Base-by-base conservation (phyloP, 2,329 filamentous ascomycete genomes). In the Trichophyton schoenleinii region DNA sequence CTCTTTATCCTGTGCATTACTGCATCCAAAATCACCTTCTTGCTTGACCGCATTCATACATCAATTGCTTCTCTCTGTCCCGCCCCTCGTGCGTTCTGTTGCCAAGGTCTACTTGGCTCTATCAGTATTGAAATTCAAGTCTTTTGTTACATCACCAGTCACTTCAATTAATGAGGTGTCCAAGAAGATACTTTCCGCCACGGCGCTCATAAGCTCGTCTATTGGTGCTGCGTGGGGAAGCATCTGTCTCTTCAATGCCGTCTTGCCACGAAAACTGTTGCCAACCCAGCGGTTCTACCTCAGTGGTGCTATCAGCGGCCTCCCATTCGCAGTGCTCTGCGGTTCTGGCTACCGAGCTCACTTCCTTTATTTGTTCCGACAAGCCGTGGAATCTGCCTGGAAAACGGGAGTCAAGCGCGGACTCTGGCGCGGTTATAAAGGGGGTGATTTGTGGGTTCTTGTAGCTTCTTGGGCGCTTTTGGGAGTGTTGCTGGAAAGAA, bases 381-480 rank as follows among this genome's bases (percentile, higher is more conserved):
- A 86, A n/a, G 90, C 87, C 63, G 79, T 96, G 34, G 88, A 95
- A 71, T 89, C 84, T 42, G 74, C 91, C 53, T 97, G 91, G 89
- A 95, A 95, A 78, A 89, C 95, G 0, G 91, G 91, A n/a, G 83
- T 88, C 61, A 97, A 97, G 83, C 80, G 87, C 38, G 83, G 89
- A 1, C 90, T 90, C 84, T 96, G 92, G 90, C 84, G 82, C 65
- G 89, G 89, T 9, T 81, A 94, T 71, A 83, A 81, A 68, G 88
- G 89, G 42, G 91, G 91, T 0, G 92, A 97, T 73, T 83, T 96
- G 3, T 83, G 87, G 77, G 77, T 97, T 2, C 91, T 97, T 69
- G 87, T 92, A 15, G 73, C 84, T 18, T 88, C 89, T 57, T 79
- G 96, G 74, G 88, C 89, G 67, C 74, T 91, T 18, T 84, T 91